Percentiles rank a stretch among this genome's conserved stretches.
Conservation (phyloP, 2,329 filamentous ascomycete species). For the Phialophora expanda region DNA sequence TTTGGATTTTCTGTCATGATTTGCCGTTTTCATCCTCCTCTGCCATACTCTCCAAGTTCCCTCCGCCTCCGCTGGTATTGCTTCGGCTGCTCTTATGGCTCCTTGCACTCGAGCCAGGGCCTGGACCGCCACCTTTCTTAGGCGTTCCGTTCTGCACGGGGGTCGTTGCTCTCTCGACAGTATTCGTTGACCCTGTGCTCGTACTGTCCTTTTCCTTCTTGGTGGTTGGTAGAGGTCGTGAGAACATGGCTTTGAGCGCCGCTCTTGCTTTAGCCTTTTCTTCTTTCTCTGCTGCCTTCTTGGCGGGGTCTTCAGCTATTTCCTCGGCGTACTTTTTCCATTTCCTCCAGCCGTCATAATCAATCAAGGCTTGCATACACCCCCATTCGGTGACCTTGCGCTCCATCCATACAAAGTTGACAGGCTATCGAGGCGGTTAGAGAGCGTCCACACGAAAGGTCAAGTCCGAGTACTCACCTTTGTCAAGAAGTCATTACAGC, state of each 20-base stretch:
- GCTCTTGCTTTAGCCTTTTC: conserved; percentile 40
- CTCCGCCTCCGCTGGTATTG: conserved; percentile 22
- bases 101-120: conserved; percentile 14
- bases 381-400: conserved; percentile 99
- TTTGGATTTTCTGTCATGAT: conserved; percentile 16
- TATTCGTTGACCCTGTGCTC: conserved; percentile 17
- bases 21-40: conserved; percentile 33
- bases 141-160: conserved; percentile 26
- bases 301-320: conserved; percentile 38
- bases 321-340: conserved; percentile 80
- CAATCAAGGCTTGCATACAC: conserved; percentile 98
- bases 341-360: conserved; percentile 96
- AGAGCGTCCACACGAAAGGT: conserved; percentile 9
- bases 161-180: conserved; percentile 19
- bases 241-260: conserved; percentile 39
- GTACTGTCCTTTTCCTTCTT: conserved; percentile 36
- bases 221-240: conserved; percentile 31
- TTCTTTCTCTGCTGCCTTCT: conserved; percentile 38
- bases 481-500: conserved; percentile 97
- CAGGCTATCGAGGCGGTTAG: conserved; percentile 61
- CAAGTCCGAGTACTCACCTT: conserved; percentile 66
- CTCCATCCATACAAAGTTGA: conserved; percentile 96
- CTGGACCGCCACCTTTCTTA: conserved; percentile 22
- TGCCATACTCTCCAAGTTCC: conserved; percentile 33
- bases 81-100: conserved; percentile 29